Conservation (phyloP, 768 basidiomycete species). For the Russula foetens region DNA sequence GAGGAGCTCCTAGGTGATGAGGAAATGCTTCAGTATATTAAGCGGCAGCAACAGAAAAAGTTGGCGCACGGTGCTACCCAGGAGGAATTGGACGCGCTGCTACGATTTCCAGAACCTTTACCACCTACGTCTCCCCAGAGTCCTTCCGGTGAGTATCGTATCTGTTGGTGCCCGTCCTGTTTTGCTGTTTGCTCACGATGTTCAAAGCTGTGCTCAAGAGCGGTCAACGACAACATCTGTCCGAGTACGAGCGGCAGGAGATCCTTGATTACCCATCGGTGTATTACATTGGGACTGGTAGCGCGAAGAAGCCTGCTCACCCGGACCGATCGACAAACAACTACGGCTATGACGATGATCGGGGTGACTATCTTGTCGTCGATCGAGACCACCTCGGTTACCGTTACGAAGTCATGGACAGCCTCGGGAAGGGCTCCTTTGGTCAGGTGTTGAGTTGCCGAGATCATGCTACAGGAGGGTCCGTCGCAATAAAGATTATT, state of each 20-base stretch:
- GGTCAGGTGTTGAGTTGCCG: conserved; percentile 95
- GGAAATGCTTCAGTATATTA: conserved; percentile 94
- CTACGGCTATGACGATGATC: conserved; percentile 94
- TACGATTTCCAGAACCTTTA: conserved; percentile 89
- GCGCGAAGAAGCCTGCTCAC: conserved; percentile 77
- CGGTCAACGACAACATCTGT: conserved; percentile 61
- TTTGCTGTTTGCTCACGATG: not conserved
- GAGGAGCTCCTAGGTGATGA: conserved; percentile 88
- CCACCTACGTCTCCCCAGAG: conserved; percentile 57
- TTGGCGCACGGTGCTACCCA: conserved; percentile 75
- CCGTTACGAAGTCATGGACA: conserved; percentile 91
- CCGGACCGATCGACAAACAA: conserved; percentile 73
- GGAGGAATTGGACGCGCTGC: conserved; percentile 78
- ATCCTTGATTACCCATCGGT: conserved; percentile 80
- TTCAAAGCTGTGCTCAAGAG: conserved; percentile 55
- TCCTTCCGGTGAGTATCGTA: conserved; percentile 69
- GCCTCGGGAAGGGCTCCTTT: conserved; percentile 96
- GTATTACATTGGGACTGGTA: conserved; percentile 72
- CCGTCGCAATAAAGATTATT: conserved; percentile 99
- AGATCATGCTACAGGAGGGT: conserved; percentile 89
- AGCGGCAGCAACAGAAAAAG: conserved; percentile 83
- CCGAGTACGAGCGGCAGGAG: conserved; percentile 86
- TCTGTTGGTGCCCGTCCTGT: not conserved
- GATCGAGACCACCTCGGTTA: conserved; percentile 90
- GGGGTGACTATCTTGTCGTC: conserved; percentile 92